A percentile compares a stretch with the other conserved stretches of the same genome.
Evolutionary conservation across 2,329 filamentous ascomycete species (phyloP).

Genomic region (Aspergillaceae sp.): DNA sequence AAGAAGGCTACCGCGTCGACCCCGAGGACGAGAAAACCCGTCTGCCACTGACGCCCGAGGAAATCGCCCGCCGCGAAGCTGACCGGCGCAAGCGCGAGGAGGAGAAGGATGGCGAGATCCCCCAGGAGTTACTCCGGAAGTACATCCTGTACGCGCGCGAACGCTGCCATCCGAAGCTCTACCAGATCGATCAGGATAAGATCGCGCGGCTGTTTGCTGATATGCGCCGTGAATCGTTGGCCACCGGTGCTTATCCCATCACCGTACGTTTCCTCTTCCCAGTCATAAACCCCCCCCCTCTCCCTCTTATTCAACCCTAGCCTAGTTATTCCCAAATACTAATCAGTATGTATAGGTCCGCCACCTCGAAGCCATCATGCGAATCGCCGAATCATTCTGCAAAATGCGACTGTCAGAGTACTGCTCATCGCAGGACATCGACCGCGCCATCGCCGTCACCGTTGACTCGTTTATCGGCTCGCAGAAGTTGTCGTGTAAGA

Average conservation of each 20-base stretch:
- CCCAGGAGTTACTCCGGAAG: constrained; percentile 84
- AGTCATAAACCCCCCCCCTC: not conserved
- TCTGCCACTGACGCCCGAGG: constrained; percentile 37
- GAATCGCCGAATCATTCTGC: constrained; percentile 87
- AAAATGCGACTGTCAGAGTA: constrained; percentile 98
- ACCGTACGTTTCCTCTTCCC: constrained; percentile 57
- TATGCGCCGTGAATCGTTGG: constrained; percentile 86
- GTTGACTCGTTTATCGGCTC: constrained; percentile 93
- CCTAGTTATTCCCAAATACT: constrained; percentile 1
- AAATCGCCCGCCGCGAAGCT: constrained; percentile 30
- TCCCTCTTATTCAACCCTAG: not conserved
- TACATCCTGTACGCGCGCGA: constrained; percentile 95
- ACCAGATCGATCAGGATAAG: constrained; percentile 97
- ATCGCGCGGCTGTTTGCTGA: constrained; percentile 88
- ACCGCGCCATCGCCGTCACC: constrained; percentile 92
- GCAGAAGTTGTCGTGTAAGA: constrained; percentile 97
- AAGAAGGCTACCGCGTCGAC: constrained; percentile 47
- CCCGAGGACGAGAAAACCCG: constrained; percentile 39
- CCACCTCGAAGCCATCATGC: constrained; percentile 95
- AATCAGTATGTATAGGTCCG: constrained; percentile 56
- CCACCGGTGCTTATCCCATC: constrained; percentile 94
- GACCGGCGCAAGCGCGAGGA: constrained; percentile 40
- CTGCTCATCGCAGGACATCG: constrained; percentile 81
- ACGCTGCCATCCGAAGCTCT: constrained; percentile 81
- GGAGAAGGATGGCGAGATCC: constrained; percentile 61